Percentiles rank a stretch among this genome's conserved stretches.
phyloP scores from a whole-genome alignment of 2,329 filamentous ascomycete species.

The Penicillium sp. region DNA sequence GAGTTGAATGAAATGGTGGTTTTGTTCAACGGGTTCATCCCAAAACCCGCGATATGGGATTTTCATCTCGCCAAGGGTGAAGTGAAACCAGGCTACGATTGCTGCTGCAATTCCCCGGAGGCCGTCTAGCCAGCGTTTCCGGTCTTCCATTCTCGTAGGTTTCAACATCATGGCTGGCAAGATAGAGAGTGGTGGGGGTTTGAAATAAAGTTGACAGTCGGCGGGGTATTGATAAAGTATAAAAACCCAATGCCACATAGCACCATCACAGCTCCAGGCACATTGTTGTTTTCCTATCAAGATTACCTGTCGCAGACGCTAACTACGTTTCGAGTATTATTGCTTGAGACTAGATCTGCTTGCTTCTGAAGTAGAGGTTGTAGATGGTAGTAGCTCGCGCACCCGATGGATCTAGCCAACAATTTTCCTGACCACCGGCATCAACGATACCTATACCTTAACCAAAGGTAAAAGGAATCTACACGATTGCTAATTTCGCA shows the following conservation, averaged over 20 bases:
- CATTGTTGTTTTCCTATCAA: too few relatives aligned
- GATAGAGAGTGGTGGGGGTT: not conserved
- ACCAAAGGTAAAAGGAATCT: too few relatives aligned
- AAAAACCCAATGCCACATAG: not conserved
- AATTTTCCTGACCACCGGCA: too few relatives aligned
- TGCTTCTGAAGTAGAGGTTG: too few relatives aligned
- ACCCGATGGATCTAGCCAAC: too few relatives aligned
- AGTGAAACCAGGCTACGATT: conserved; percentile 30
- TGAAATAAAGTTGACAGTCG: not conserved
- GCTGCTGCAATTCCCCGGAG: conserved; percentile 35
- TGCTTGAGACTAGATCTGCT: too few relatives aligned
- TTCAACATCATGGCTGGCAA: not conserved
- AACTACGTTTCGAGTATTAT: too few relatives aligned
- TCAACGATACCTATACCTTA: too few relatives aligned
- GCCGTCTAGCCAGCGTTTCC: conserved; percentile 32
- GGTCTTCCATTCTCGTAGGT: not conserved
- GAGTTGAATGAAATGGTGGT: conserved; percentile 34
- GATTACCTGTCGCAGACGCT: too few relatives aligned
- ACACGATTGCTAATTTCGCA: too few relatives aligned
- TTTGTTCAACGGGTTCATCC: conserved; percentile 28
- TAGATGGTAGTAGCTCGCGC: too few relatives aligned
- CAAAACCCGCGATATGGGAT: conserved; percentile 30
- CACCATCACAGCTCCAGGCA: not conserved
- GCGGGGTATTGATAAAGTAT: not conserved
- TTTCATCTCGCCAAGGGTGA: conserved; percentile 32